Percentiles rank a stretch among this genome's conserved stretches.
These are phyloP conservation scores for Cicer bijugum DNA, from an alignment of 306 rosid species.

Conservation along the genomic window DNA sequence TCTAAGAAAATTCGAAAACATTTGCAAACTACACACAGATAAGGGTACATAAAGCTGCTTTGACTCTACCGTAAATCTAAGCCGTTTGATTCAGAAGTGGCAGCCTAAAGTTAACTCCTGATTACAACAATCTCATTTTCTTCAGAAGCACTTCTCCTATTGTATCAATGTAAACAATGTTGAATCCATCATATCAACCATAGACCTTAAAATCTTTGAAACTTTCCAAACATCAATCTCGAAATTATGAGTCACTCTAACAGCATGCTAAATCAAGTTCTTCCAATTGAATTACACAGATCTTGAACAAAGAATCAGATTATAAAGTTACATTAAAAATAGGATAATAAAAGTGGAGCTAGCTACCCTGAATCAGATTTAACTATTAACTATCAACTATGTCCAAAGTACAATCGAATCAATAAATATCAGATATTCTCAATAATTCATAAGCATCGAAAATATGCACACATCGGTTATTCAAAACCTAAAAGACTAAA, in stretches of 20 bases:
- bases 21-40: neutral
- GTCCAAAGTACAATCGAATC: constrained; percentile 22
- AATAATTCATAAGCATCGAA: constrained; percentile 17
- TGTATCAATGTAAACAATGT: neutral
- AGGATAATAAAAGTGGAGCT: constrained; percentile 6
- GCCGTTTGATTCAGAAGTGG: constrained; percentile 23
- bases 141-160: neutral
- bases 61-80: constrained; percentile 22
- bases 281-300: constrained; percentile 28
- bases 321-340: constrained; percentile 12
- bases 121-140: constrained; percentile 14
- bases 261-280: constrained; percentile 25
- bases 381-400: neutral
- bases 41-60: constrained; percentile 6
- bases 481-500: constrained; percentile 26
- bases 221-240: constrained; percentile 14
- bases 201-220: neutral
- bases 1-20: constrained; percentile 15
- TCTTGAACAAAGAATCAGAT: constrained; percentile 25
- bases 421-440: constrained; percentile 25
- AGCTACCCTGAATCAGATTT: constrained; percentile 20
- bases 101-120: constrained; percentile 3
- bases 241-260: constrained; percentile 21
- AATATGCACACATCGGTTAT: neutral
- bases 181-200: constrained; percentile 4